Conservation (phyloP, 129 eudicot species). For the Ambrosia trifida region DNA sequence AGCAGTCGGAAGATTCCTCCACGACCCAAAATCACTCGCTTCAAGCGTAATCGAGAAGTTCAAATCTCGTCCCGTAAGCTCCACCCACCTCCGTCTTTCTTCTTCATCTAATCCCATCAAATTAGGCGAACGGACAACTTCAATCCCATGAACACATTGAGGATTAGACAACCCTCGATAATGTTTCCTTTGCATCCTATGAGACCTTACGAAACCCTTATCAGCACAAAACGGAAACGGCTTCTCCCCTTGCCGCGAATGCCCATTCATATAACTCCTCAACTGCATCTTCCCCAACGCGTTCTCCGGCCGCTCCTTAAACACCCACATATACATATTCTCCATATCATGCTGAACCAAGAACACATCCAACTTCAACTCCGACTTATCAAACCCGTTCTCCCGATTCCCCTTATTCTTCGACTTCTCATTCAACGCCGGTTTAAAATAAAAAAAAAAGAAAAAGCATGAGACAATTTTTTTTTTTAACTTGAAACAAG, state of each 20-base stretch:
- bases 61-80: constrained; percentile 72
- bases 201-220: constrained; percentile 77
- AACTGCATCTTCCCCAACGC: constrained; percentile 88
- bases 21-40: constrained; percentile 68
- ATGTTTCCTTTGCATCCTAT: constrained; percentile 81
- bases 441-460: constrained; percentile 80
- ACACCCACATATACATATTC: constrained; percentile 92
- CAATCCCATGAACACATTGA: constrained; percentile 87
- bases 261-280: constrained; percentile 83
- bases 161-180: constrained; percentile 83
- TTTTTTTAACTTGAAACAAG: no score
- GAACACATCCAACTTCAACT: constrained; percentile 63
- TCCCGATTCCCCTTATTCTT: constrained; percentile 57
- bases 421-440: constrained; percentile 62
- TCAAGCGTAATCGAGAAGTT: constrained; percentile 62
- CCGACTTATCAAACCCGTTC: constrained; percentile 50
- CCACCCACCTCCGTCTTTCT: constrained; percentile 72
- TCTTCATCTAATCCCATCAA: constrained; percentile 65
- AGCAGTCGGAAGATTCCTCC: constrained; percentile 73
- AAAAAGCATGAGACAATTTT: no score
- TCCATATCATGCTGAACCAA: constrained; percentile 92
- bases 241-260: constrained; percentile 68
- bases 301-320: constrained; percentile 79
- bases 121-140: constrained; percentile 59
- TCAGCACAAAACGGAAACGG: constrained; percentile 76